phyloP scores from a whole-genome alignment of 2,329 filamentous ascomycete species.

The Colletotrichum eremochloae region DNA sequence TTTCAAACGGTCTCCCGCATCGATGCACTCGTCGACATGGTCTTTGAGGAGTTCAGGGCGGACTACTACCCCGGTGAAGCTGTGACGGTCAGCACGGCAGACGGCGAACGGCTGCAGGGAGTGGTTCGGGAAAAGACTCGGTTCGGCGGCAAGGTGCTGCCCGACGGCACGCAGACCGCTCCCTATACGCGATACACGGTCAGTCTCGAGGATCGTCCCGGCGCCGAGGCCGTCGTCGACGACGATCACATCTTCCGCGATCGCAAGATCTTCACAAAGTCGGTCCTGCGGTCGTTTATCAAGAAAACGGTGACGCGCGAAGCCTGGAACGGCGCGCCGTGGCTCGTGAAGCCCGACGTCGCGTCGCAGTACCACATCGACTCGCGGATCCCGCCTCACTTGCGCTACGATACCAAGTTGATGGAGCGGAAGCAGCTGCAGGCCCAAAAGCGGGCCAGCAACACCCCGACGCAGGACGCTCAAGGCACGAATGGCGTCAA shows the following conservation, averaged over 20 bases:
- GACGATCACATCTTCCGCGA: constrained; percentile 88
- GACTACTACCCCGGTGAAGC: constrained; percentile 93
- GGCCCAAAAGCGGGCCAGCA: constrained; percentile 72
- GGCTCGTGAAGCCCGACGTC: constrained; percentile 90
- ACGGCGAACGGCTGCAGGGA: constrained; percentile 78
- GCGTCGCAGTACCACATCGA: constrained; percentile 88
- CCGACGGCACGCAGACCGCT: constrained; percentile 77
- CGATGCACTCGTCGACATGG: constrained; percentile 79
- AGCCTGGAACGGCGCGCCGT: constrained; percentile 95
- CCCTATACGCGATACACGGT: constrained; percentile 87
- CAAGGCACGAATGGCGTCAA: constrained; percentile 54
- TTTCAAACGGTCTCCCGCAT: constrained; percentile 91
- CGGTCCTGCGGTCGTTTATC: constrained; percentile 92
- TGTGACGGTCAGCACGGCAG: constrained; percentile 79
- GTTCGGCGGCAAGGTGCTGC: constrained; percentile 72
- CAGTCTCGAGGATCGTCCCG: constrained; percentile 75
- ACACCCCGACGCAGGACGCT: constrained; percentile 48
- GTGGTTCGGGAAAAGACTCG: constrained; percentile 88
- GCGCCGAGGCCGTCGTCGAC: constrained; percentile 83
- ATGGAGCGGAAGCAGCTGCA: constrained; percentile 81
- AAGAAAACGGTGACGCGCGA: constrained; percentile 95
- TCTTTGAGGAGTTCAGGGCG: constrained; percentile 84
- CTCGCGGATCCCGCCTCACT: constrained; percentile 84
- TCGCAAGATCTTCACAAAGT: constrained; percentile 93
- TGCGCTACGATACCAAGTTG: constrained; percentile 84